phyloP scores from a whole-genome alignment of 208 protist species.

The Entamoeba invadens region DNA sequence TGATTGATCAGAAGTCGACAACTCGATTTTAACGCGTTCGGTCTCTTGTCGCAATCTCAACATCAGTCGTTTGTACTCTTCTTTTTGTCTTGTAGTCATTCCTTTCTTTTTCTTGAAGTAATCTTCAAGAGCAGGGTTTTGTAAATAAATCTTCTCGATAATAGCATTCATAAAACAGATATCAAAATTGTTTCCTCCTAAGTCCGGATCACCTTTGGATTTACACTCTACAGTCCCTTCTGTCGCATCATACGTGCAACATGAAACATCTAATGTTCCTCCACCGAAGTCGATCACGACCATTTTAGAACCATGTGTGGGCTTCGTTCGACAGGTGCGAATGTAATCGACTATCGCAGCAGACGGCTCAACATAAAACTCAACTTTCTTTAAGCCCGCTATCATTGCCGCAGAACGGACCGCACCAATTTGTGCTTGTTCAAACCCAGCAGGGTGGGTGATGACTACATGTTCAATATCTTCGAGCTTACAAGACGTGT shows the following conservation, averaged over 20 bases:
- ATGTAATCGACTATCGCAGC: not conserved
- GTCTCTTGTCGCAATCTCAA: not conserved
- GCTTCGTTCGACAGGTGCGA: not conserved
- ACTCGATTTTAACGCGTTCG: not conserved
- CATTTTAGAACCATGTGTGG: not conserved
- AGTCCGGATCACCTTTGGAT: not conserved
- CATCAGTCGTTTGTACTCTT: not conserved
- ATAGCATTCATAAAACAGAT: not conserved
- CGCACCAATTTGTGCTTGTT: not conserved
- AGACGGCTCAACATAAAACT: not conserved
- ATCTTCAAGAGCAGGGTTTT: not conserved
- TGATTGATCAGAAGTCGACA: not conserved
- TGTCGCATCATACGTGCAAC: not conserved
- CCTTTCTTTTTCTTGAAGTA: not conserved
- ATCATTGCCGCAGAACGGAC: not conserved
- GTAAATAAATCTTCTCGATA: not conserved
- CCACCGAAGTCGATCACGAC: not conserved
- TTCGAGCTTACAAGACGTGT: not conserved
- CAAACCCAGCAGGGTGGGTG: not conserved
- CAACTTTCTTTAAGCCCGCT: not conserved
- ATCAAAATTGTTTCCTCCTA: not conserved
- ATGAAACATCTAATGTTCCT: not conserved
- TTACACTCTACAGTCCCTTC: not conserved
- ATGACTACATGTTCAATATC: not conserved
- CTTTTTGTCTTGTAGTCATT: not conserved